phyloP scores from a whole-genome alignment of 305 asterid species.

The Withania somnifera region DNA sequence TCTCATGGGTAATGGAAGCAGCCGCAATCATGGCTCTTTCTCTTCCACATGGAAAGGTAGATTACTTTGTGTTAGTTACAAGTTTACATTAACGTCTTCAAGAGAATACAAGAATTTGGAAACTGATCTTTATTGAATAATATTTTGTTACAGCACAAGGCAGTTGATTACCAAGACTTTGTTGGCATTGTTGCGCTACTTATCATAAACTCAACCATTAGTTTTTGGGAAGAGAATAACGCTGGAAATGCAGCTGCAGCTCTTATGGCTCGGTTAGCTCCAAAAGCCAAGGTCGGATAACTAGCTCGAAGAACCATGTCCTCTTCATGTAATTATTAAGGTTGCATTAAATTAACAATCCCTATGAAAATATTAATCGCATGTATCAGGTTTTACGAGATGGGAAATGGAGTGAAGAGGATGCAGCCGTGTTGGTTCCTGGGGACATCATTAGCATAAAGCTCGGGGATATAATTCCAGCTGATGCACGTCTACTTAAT shows the following conservation, averaged over 20 bases:
- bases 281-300: constrained; percentile 47
- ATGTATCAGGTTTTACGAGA: constrained; percentile 40
- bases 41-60: constrained; percentile 47
- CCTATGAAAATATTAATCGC: neutral
- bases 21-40: constrained; percentile 50
- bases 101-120: neutral
- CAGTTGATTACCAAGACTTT: constrained; percentile 40
- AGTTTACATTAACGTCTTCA: neutral
- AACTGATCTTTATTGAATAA: neutral
- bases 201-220: constrained; percentile 44
- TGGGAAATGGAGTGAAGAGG: constrained; percentile 55
- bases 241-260: constrained; percentile 70
- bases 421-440: constrained; percentile 54
- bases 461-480: constrained; percentile 66
- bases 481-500: constrained; percentile 58
- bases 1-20: constrained; percentile 65
- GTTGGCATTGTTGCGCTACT: constrained; percentile 41
- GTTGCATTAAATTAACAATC: neutral
- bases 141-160: constrained; percentile 20
- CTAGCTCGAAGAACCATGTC: neutral
- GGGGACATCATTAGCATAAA: constrained; percentile 52
- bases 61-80: neutral
- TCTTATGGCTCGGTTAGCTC: constrained; percentile 62
- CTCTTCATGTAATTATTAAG: neutral
- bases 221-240: constrained; percentile 54